Percentiles rank a stretch among this genome's conserved stretches.
Conservation (phyloP, 1,284 basidiomycete genomes). For the Schizophyllum amplum region DNA sequence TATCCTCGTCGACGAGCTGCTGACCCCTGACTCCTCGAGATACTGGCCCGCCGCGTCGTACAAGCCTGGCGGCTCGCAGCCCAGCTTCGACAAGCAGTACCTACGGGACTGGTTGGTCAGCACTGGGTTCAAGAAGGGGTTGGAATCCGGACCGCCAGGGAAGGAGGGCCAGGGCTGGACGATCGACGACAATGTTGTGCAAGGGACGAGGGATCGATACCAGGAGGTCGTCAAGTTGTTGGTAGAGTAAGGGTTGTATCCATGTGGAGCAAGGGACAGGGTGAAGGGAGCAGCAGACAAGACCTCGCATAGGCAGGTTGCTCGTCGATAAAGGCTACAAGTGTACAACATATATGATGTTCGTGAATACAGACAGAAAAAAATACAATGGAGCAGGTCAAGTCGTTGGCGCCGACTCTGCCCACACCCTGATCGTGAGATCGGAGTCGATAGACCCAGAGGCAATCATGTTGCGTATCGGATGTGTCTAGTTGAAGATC, state of each 20-base stretch:
- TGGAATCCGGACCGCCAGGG: constrained; percentile 67
- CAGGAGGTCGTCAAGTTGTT: constrained; percentile 69
- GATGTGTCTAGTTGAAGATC: constrained; percentile 54
- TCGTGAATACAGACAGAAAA: constrained; percentile 18
- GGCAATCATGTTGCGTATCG: constrained; percentile 75
- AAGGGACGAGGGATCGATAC: constrained; percentile 74
- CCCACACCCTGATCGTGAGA: constrained; percentile 73
- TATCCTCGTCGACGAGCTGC: constrained; percentile 90
- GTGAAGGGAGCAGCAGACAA: no score
- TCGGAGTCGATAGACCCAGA: constrained; percentile 79
- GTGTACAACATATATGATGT: constrained; percentile 4
- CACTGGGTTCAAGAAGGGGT: constrained; percentile 69
- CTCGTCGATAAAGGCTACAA: constrained; percentile 2
- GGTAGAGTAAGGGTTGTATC: constrained; percentile 26
- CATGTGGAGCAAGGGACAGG: not conserved
- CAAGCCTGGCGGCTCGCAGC: constrained; percentile 68
- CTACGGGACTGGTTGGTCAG: constrained; percentile 83
- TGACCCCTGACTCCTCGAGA: constrained; percentile 95
- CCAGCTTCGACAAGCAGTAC: constrained; percentile 97
- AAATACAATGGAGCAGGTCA: no score
- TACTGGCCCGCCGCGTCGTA: constrained; percentile 89
- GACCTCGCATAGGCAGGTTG: no score
- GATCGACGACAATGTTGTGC: constrained; percentile 71
- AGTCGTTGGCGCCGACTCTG: constrained; percentile 34
- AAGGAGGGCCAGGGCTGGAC: constrained; percentile 63